Percentiles rank a stretch among this genome's conserved stretches.
These are phyloP conservation scores for Bipolaris zeicola DNA, from an alignment of 2,329 filamentous ascomycete species.

Conservation along the genomic window DNA sequence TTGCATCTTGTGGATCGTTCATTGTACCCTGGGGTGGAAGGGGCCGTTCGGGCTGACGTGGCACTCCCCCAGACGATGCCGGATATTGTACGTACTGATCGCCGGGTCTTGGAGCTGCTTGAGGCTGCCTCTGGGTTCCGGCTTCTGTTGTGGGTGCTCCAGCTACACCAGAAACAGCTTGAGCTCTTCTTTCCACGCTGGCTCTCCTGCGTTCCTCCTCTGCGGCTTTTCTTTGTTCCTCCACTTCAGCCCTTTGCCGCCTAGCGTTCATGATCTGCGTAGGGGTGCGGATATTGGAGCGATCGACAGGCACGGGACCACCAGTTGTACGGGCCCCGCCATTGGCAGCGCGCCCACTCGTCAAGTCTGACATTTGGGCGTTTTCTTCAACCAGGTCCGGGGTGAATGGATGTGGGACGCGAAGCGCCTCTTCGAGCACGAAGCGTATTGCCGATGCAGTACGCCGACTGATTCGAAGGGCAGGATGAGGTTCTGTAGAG, in stretches of 20 bases:
- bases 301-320: slow-evolving; percentile 60
- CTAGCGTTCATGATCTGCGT: slow-evolving; percentile 91
- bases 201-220: slow-evolving; percentile 55
- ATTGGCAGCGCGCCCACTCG: slow-evolving; percentile 64
- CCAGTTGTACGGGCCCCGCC: slow-evolving; percentile 61
- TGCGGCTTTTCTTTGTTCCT: slow-evolving; percentile 60
- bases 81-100: slow-evolving; percentile 39
- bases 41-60: slow-evolving; percentile 39
- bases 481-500: slow-evolving; percentile 56
- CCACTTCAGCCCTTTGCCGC: slow-evolving; percentile 67
- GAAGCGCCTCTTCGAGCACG: slow-evolving; percentile 87
- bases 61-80: slow-evolving; percentile 30
- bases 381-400: slow-evolving; percentile 84
- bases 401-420: slow-evolving; percentile 81
- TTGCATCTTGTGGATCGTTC: slow-evolving; percentile 27
- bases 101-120: slow-evolving; percentile 32
- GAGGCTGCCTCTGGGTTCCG: slow-evolving; percentile 37
- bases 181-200: slow-evolving; percentile 66
- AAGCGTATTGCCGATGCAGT: slow-evolving; percentile 91
- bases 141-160: slow-evolving; percentile 43
- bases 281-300: slow-evolving; percentile 75
- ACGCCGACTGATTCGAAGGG: slow-evolving; percentile 75
- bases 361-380: slow-evolving; percentile 88
- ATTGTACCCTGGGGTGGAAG: slow-evolving; percentile 28
- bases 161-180: slow-evolving; percentile 59